Percentiles rank a stretch among this genome's conserved stretches.
phyloP scores from a whole-genome alignment of 2,329 filamentous ascomycete species.

The Aspergillus pseudonomiae region DNA sequence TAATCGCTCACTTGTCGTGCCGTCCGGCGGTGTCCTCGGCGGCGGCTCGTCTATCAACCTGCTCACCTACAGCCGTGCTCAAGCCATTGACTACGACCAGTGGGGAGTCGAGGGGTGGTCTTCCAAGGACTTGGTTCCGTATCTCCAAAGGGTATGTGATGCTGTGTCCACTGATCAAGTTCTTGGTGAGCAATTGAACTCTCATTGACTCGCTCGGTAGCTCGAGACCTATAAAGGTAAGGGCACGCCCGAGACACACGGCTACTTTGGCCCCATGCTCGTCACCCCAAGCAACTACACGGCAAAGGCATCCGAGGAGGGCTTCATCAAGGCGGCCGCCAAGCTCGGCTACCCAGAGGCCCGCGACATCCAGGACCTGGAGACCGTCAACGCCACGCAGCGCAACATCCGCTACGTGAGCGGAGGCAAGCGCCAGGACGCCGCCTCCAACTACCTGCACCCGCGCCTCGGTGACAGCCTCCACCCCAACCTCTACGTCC shows the following conservation, averaged over 20 bases:
- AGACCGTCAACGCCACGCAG: conserved; percentile 1
- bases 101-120: conserved; percentile 5
- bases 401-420: conserved; percentile 3
- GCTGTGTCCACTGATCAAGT: too few relatives aligned
- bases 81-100: conserved; percentile 3
- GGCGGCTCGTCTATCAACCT: conserved; percentile 9
- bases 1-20: not conserved
- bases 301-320: too few relatives aligned
- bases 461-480: conserved; percentile 1
- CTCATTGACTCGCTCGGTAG: not conserved
- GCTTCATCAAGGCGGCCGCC: too few relatives aligned
- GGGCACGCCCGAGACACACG: too few relatives aligned
- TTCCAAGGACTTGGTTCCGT: conserved; percentile 1
- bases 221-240: conserved; percentile 1
- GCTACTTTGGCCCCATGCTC: not conserved
- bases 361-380: conserved; percentile 2
- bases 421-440: conserved; percentile 5
- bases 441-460: conserved; percentile 8
- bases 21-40: conserved; percentile 5
- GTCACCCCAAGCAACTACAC: not conserved
- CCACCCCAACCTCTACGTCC: conserved; percentile 5
- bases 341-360: not conserved
- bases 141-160: not conserved
- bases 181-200: not conserved
- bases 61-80: conserved; percentile 8